Percentiles rank a stretch among this genome's conserved stretches.
phyloP scores from a whole-genome alignment of 2,329 filamentous ascomycete genomes.

The Aspergillus spinulosporus region DNA sequence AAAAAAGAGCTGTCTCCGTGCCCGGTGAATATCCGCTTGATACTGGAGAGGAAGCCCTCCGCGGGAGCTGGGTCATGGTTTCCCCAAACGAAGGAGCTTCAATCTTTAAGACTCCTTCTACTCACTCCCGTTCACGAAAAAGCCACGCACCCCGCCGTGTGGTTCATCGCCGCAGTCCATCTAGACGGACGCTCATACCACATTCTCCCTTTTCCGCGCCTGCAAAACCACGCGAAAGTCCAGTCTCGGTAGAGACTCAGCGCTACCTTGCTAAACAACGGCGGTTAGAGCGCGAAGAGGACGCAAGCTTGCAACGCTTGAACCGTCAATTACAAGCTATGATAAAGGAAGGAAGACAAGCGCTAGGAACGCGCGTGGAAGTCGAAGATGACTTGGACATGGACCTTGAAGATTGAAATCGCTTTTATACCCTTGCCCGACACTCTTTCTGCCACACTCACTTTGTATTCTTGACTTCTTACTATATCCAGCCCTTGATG shows the following conservation, averaged over 20 bases:
- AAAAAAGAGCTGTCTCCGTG: slow-evolving; percentile 37
- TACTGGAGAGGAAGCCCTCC: slow-evolving; percentile 50
- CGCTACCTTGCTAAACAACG: slow-evolving; percentile 70
- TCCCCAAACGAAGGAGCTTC: slow-evolving; percentile 18
- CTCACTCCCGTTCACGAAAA: slow-evolving; percentile 8
- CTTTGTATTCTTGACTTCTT: slow-evolving; percentile 2
- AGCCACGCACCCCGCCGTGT: slow-evolving; percentile 5
- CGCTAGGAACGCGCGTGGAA: slow-evolving; percentile 72
- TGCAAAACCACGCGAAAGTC: slow-evolving; percentile 32
- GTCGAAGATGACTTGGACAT: slow-evolving; percentile 51
- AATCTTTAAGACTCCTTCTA: not conserved
- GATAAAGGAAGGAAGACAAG: slow-evolving; percentile 85
- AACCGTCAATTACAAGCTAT: slow-evolving; percentile 78
- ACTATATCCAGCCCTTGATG: slow-evolving; percentile 6
- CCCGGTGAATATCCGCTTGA: slow-evolving; percentile 54
- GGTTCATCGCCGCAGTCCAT: slow-evolving; percentile 18
- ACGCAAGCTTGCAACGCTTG: slow-evolving; percentile 75
- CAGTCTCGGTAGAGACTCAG: slow-evolving; percentile 62
- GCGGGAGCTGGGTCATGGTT: slow-evolving; percentile 72
- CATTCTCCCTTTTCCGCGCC: slow-evolving; percentile 28
- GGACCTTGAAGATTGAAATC: slow-evolving; percentile 28
- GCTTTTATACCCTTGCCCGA: not conserved
- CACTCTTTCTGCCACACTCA: not conserved
- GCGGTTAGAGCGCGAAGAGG: slow-evolving; percentile 73
- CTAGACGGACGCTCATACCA: slow-evolving; percentile 26